Percentiles rank a stretch among this genome's conserved stretches.
These are phyloP conservation scores for Trichoderma sp. DNA, from an alignment of 2,329 filamentous ascomycete genomes.

Conservation along the genomic window DNA sequence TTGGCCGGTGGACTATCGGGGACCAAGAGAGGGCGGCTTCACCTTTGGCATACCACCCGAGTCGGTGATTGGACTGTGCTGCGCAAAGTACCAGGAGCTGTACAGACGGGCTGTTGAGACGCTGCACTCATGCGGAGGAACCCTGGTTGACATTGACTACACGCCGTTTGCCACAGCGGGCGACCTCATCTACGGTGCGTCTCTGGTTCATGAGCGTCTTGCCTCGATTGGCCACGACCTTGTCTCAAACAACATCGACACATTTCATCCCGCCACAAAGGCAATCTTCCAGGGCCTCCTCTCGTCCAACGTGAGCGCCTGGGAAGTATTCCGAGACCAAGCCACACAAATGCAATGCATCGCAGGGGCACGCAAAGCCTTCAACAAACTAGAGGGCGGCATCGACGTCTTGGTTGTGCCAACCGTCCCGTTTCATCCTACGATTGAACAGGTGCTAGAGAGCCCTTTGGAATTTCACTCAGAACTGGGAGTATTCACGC, in stretches of 20 bases:
- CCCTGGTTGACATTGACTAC: slow-evolving; percentile 4
- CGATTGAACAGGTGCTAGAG: slow-evolving; percentile 6
- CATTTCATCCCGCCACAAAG: slow-evolving; percentile 2
- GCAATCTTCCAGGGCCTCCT: background rate
- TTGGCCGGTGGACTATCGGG: slow-evolving; percentile 17
- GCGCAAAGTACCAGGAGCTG: background rate
- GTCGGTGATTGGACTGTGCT: background rate
- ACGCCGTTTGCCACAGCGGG: slow-evolving; percentile 7
- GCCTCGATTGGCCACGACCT: slow-evolving; percentile 19
- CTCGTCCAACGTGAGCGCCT: background rate
- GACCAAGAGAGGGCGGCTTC: slow-evolving; percentile 8
- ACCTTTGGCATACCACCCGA: slow-evolving; percentile 2
- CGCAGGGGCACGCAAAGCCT: background rate
- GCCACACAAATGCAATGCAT: slow-evolving; percentile 13
- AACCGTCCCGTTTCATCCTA: slow-evolving; percentile 5
- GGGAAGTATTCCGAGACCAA: slow-evolving; percentile 17
- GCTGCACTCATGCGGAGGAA: background rate
- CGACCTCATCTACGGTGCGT: slow-evolving; percentile 14
- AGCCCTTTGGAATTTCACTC: background rate
- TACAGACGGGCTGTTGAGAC: background rate
- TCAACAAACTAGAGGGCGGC: slow-evolving; percentile 7
- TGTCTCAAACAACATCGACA: background rate
- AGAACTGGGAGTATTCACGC: background rate
- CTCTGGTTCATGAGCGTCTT: slow-evolving; percentile 17
- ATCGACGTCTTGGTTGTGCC: slow-evolving; percentile 21